These are phyloP conservation scores for Hypsizygus marmoreus DNA, from an alignment of 768 basidiomycete species.

Conservation along the genomic window DNA sequence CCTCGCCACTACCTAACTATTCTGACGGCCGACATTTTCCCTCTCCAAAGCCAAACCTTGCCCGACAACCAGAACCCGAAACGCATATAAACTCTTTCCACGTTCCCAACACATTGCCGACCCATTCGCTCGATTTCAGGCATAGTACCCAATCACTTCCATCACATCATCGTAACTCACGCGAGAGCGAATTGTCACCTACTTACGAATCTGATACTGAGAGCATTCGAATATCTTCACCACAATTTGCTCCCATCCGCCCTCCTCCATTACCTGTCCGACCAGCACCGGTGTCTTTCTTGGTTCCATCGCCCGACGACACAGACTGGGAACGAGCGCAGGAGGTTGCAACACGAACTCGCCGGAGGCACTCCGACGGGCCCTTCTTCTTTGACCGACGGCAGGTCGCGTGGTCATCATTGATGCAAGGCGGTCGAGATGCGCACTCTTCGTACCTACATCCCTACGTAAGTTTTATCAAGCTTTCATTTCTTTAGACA, in stretches of 20 bases:
- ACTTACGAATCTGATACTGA: slow-evolving; percentile 42
- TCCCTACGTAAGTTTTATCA: neutral
- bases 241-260: slow-evolving; percentile 11
- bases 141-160: too few species aligned
- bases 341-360: slow-evolving; percentile 15
- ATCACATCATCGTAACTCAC: too few species aligned
- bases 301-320: slow-evolving; percentile 26
- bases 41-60: too few species aligned
- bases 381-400: slow-evolving; percentile 29
- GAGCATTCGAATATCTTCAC: slow-evolving; percentile 17
- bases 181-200: too few species aligned
- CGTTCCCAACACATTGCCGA: too few species aligned
- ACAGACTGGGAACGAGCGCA: slow-evolving; percentile 29
- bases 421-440: slow-evolving; percentile 8
- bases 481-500: slow-evolving; percentile 1
- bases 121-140: too few species aligned
- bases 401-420: slow-evolving; percentile 16
- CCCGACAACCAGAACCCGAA: too few species aligned
- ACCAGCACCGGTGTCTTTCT: slow-evolving; percentile 25
- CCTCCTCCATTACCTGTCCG: neutral
- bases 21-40: slow-evolving; percentile 1
- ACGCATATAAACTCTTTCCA: too few species aligned
- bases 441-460: slow-evolving; percentile 6
- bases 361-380: slow-evolving; percentile 33
- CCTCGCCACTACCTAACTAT: slow-evolving; percentile 29